Percentiles rank a stretch among this genome's conserved stretches.
Conservation (phyloP, 345 rosid genomes). For the Alliaria petiolata region DNA sequence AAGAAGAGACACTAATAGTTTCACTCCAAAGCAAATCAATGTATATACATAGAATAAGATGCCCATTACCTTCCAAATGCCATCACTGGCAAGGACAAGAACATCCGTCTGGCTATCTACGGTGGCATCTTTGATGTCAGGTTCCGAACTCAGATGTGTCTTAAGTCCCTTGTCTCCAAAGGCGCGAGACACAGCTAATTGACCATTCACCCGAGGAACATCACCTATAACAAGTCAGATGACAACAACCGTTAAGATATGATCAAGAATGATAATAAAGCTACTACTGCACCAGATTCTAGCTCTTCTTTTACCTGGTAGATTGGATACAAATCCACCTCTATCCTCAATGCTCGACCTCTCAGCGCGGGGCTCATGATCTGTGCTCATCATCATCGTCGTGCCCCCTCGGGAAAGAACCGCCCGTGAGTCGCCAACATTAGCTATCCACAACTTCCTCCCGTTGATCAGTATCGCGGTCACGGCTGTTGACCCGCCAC, state of each 20-base stretch:
- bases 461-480: slow-evolving; percentile 71
- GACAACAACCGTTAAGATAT: background rate
- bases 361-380: slow-evolving; percentile 74
- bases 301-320: slow-evolving; percentile 53
- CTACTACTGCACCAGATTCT: background rate
- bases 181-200: slow-evolving; percentile 83
- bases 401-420: slow-evolving; percentile 54
- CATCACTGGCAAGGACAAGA: slow-evolving; percentile 72
- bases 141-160: slow-evolving; percentile 78
- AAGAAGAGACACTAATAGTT: background rate
- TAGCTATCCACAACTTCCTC: slow-evolving; percentile 60
- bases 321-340: slow-evolving; percentile 87
- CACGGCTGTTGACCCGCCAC: slow-evolving; percentile 83
- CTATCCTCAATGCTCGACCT: slow-evolving; percentile 68
- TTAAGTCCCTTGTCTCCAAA: slow-evolving; percentile 83
- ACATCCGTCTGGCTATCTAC: slow-evolving; percentile 46
- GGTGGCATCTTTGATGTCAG: slow-evolving; percentile 44
- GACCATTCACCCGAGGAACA: slow-evolving; percentile 84
- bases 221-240: slow-evolving; percentile 47
- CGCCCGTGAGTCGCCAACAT: slow-evolving; percentile 73
- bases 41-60: background rate
- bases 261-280: background rate
- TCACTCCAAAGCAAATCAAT: background rate
- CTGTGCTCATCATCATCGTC: slow-evolving; percentile 52
- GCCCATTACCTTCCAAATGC: slow-evolving; percentile 74